Evolutionary conservation across 192 early-diverging fungal species (phyloP).

Genomic region (Backusella tarrabulga): DNA sequence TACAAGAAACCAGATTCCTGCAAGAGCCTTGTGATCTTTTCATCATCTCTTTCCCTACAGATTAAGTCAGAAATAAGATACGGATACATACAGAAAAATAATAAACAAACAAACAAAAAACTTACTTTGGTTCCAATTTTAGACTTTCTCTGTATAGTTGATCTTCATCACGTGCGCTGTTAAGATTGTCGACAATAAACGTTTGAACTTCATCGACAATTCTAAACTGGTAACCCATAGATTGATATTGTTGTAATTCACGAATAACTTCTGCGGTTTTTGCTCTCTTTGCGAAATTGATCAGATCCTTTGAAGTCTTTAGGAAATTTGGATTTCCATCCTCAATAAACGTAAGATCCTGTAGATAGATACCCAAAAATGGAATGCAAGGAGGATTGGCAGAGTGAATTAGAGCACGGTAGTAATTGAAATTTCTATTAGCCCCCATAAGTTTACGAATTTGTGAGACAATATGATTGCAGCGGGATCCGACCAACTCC

Average conservation of each 20-base stretch:
- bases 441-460: constrained; percentile 80
- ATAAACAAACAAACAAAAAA: neutral
- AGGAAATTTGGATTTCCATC: constrained; percentile 86
- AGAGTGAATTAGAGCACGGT: constrained; percentile 81
- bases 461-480: constrained; percentile 55
- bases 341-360: constrained; percentile 92
- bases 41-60: constrained; percentile 73
- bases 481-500: constrained; percentile 66
- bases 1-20: constrained; percentile 80
- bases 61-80: neutral
- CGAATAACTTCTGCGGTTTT: constrained; percentile 90
- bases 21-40: constrained; percentile 73
- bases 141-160: constrained; percentile 79
- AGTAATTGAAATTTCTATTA: constrained; percentile 79
- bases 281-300: constrained; percentile 93
- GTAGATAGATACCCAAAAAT: constrained; percentile 79
- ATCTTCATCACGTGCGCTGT: constrained; percentile 66
- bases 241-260: constrained; percentile 92
- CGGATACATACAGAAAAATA: neutral
- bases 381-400: constrained; percentile 85
- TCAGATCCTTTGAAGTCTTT: constrained; percentile 59
- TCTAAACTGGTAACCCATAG: constrained; percentile 76
- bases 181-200: constrained; percentile 68
- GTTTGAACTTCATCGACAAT: constrained; percentile 84
- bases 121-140: constrained; percentile 79